Base-by-base conservation (phyloP, 1,284 basidiomycete genomes). In the Athelia sp. region DNA sequence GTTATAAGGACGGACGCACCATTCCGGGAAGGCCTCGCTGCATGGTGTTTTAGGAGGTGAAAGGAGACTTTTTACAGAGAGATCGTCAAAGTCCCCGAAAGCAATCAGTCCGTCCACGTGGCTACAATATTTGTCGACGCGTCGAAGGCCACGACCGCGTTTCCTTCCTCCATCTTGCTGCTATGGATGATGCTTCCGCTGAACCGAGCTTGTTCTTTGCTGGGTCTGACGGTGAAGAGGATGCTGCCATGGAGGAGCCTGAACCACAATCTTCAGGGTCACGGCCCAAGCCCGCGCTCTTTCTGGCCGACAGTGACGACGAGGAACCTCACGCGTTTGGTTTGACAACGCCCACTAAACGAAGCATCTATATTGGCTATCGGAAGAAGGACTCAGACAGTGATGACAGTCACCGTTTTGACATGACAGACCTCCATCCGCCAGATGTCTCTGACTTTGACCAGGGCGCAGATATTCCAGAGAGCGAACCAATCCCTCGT, bases 21-120 rank as follows among this genome's bases (percentile, higher is more conserved):
- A 88, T 86, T 43, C 26, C 26, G 13, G 82, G 82, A 57, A 87
- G 72, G 57, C 75, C 76, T 53, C 85, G 82, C 67, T 87, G 85
- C 86, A 88, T 87, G 73, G 80, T 84, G 43, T 44, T 9, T 23
- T 9, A 40, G n/a, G n/a, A 40, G n/a, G n/a, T 29, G 26, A 29
- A 29, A 29, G 26, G 26, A 13, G 13, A 13, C 26, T 29, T 29
- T 29, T 29, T 29, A 13, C 26, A 29, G 26, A 4, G 6, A 29
- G 26, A 29, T 29, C 26, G 4, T 29, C 26, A 29, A 29, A 29
- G 36, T 40, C 8, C 15, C n/a, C 36, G 36, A 17, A 40, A 40
- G 15, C 9, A 40, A 21, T 9, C 6, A 40, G 36, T 6, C n/a
- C n/a, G n/a, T 9, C n/a, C 36, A 17, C 24, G 24, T 22, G 43